phyloP scores from a whole-genome alignment of 495 filamentous ascomycete genomes.

The Evernia prunastri region DNA sequence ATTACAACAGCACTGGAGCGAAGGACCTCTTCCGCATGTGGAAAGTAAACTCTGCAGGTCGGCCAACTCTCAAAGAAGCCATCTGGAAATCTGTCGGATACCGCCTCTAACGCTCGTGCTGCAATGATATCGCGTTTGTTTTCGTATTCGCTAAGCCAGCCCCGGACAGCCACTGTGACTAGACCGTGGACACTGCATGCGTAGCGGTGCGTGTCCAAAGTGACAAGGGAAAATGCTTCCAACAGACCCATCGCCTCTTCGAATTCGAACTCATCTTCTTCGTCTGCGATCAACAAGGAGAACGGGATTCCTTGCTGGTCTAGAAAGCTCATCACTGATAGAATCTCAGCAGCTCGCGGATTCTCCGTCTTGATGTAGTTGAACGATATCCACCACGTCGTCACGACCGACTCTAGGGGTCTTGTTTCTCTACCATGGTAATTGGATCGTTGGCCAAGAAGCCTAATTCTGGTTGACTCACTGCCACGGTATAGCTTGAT shows the following conservation, averaged over 20 bases:
- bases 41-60: conserved; percentile 27
- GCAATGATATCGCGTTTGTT: conserved; percentile 15
- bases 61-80: conserved; percentile 31
- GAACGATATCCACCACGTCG: conserved; percentile 43
- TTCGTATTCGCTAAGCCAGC: conserved; percentile 23
- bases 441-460: conserved; percentile 5
- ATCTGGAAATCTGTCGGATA: conserved; percentile 19
- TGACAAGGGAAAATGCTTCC: conserved; percentile 11
- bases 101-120: conserved; percentile 12
- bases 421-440: conserved; percentile 10
- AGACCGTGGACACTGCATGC: conserved; percentile 19
- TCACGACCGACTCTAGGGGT: conserved; percentile 30
- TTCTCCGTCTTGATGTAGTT: conserved; percentile 31
- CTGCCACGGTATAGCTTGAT: conserved; percentile 10
- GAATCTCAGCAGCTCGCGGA: conserved; percentile 28
- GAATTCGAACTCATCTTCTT: conserved; percentile 22
- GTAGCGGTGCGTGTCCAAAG: conserved; percentile 1
- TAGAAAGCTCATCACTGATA: conserved; percentile 31
- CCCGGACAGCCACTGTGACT: conserved; percentile 26
- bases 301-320: conserved; percentile 36
- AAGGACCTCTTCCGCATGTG: conserved; percentile 29
- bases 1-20: background rate
- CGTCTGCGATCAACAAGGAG: conserved; percentile 20
- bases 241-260: conserved; percentile 12
- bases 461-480: background rate